A percentile compares a stretch with the other conserved stretches of the same genome.
Evolutionary conservation across 2,329 filamentous ascomycete genomes (phyloP).

Genomic region (Orbilia quercus): DNA sequence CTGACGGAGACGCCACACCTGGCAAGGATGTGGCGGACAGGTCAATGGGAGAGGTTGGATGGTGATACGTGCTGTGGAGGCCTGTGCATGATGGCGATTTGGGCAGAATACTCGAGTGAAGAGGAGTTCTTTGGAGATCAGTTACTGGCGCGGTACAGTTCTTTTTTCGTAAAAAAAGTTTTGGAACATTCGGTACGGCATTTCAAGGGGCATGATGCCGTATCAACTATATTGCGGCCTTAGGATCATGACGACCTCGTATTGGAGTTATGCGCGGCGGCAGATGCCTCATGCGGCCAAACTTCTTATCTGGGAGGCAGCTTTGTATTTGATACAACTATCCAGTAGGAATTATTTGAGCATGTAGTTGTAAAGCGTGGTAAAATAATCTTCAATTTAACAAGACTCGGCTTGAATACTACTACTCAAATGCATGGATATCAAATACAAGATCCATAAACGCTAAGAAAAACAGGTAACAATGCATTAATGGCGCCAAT

Average conservation of each 20-base stretch:
- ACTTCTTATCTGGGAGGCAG: too few species aligned
- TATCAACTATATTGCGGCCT: conserved; percentile 9
- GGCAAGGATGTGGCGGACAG: conserved; percentile 43
- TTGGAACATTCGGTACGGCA: not conserved
- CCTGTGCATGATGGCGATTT: conserved; percentile 22
- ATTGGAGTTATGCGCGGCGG: conserved; percentile 2
- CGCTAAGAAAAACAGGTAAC: conserved; percentile 47
- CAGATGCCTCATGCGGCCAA: too few species aligned
- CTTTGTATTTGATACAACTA: too few species aligned
- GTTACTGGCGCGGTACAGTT: not conserved
- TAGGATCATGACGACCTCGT: not conserved
- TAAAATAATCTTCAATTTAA: too few species aligned
- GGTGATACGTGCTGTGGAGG: too few species aligned
- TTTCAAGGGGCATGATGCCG: not conserved
- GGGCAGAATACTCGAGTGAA: not conserved
- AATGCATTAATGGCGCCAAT: conserved; percentile 30
- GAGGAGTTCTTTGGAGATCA: conserved; percentile 20
- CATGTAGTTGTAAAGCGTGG: too few species aligned
- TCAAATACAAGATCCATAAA: conserved; percentile 5
- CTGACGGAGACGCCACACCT: conserved; percentile 48
- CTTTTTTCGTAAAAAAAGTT: too few species aligned
- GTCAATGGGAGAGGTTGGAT: conserved; percentile 5
- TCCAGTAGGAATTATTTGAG: too few species aligned
- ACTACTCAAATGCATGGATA: not conserved
- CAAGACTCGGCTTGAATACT: too few species aligned